These are phyloP conservation scores for Dendrobium officinale DNA, from an alignment of 106 monocot species.

Conservation along the genomic window DNA sequence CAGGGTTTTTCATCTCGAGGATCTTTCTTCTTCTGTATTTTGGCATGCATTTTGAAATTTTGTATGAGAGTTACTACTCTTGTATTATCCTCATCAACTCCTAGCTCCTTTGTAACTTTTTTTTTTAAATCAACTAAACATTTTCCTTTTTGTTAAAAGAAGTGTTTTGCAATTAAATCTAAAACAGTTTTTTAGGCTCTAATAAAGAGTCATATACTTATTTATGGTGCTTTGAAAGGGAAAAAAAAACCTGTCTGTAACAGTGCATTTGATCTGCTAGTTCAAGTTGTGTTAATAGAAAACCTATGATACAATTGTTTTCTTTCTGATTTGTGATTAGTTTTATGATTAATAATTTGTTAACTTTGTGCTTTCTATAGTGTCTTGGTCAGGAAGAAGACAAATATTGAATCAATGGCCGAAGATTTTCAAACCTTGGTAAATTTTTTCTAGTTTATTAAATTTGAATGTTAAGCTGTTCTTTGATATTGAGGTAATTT, in stretches of 20 bases:
- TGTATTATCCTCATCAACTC: background rate
- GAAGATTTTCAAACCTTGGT: slow-evolving; percentile 74
- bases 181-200: background rate
- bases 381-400: slow-evolving; percentile 74
- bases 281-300: background rate
- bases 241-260: background rate
- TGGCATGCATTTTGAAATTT: background rate
- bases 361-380: slow-evolving; percentile 29
- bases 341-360: background rate
- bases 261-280: background rate
- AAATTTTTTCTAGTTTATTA: slow-evolving; percentile 9
- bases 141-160: background rate
- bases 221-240: background rate
- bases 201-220: background rate
- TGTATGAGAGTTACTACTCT: background rate
- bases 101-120: background rate
- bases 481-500: background rate
- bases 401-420: slow-evolving; percentile 72
- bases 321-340: background rate
- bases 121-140: background rate
- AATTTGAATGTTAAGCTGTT: background rate
- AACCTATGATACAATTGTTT: background rate
- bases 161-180: background rate
- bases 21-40: background rate
- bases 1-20: background rate